Conservation (phyloP, 2,329 filamentous ascomycete genomes). For the Lojkania enalia region DNA sequence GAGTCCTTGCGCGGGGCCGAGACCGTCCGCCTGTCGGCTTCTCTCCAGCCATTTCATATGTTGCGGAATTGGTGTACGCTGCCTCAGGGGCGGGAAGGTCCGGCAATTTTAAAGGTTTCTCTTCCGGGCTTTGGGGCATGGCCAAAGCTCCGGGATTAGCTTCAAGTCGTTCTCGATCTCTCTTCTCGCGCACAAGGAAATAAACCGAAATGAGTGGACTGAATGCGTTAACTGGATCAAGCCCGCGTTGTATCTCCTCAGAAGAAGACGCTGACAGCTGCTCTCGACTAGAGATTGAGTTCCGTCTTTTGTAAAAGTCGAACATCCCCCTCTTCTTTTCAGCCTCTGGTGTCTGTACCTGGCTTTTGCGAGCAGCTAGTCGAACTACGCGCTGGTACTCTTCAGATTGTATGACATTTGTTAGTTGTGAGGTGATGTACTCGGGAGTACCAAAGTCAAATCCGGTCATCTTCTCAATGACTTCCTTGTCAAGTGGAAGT, state of each 20-base stretch:
- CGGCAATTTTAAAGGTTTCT: conserved; percentile 65
- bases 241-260: conserved; percentile 79
- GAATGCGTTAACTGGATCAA: conserved; percentile 90
- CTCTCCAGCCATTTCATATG: conserved; percentile 89
- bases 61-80: conserved; percentile 81
- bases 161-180: conserved; percentile 72
- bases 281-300: conserved; percentile 85
- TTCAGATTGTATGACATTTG: conserved; percentile 85
- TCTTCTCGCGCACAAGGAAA: conserved; percentile 93
- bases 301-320: conserved; percentile 94
- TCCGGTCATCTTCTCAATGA: conserved; percentile 92
- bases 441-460: conserved; percentile 95
- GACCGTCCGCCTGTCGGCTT: conserved; percentile 82
- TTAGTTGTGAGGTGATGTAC: conserved; percentile 78
- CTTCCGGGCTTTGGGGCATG: conserved; percentile 60
- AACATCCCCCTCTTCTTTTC: conserved; percentile 91
- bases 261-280: conserved; percentile 81
- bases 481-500: conserved; percentile 77
- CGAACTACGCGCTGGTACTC: conserved; percentile 89
- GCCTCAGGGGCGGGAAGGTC: conserved; percentile 81
- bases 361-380: conserved; percentile 67
- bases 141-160: conserved; percentile 62
- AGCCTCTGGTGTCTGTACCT: conserved; percentile 58
- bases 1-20: conserved; percentile 83
- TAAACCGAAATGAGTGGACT: conserved; percentile 92